phyloP scores from a whole-genome alignment of 2,329 filamentous ascomycete genomes.

The Penicillium paneum region DNA sequence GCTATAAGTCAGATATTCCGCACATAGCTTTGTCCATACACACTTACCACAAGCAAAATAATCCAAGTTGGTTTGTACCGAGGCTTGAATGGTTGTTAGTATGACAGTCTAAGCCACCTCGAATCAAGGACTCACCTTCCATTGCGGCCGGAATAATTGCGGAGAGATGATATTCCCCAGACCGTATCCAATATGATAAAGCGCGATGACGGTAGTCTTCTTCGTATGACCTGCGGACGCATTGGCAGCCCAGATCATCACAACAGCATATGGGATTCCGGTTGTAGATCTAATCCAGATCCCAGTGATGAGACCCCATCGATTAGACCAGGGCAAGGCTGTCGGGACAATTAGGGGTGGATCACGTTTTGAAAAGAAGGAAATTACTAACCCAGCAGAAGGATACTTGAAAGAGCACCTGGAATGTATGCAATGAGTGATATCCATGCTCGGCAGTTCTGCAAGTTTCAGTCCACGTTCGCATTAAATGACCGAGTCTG shows the following conservation, averaged over 20 bases:
- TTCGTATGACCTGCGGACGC: constrained; percentile 44
- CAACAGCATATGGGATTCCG: constrained; percentile 39
- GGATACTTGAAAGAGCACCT: constrained; percentile 36
- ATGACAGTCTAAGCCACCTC: not conserved
- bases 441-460: constrained; percentile 18
- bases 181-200: constrained; percentile 36
- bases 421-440: constrained; percentile 36
- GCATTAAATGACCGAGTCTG: not conserved
- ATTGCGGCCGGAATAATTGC: constrained; percentile 40
- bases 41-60: constrained; percentile 28
- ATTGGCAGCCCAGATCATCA: constrained; percentile 42
- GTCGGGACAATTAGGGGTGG: not conserved
- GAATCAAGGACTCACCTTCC: constrained; percentile 19
- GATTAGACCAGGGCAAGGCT: constrained; percentile 38
- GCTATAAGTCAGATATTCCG: constrained; percentile 30
- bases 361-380: not conserved
- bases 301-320: constrained; percentile 36
- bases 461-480: not conserved
- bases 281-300: constrained; percentile 41
- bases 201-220: constrained; percentile 37
- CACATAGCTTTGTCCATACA: constrained; percentile 25
- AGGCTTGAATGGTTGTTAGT: constrained; percentile 8
- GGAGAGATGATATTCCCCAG: constrained; percentile 46
- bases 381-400: constrained; percentile 26
- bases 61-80: constrained; percentile 24